Conservation (phyloP, 2,329 filamentous ascomycete genomes). For the Fusarium sp. region DNA sequence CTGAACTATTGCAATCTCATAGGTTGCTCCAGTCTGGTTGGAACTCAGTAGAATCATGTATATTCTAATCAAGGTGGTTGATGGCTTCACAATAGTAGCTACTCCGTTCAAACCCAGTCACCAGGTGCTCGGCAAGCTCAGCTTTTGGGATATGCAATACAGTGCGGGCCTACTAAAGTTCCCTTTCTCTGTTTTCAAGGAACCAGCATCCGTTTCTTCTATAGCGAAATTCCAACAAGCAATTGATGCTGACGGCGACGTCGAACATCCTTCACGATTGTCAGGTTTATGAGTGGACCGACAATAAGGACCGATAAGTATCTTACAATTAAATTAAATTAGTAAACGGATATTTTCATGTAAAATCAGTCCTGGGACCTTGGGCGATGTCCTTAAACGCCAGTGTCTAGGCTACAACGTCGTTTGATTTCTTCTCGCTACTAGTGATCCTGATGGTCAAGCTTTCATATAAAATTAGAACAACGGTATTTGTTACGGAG, state of each 20-base stretch:
- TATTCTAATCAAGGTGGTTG: not conserved
- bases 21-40: no score
- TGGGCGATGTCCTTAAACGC: slow-evolving; percentile 13
- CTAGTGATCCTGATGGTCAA: not conserved
- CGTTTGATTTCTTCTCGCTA: not conserved
- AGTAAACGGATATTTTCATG: fast-evolving
- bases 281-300: not conserved
- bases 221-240: no score
- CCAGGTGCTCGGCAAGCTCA: not conserved
- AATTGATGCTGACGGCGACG: not conserved
- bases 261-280: not conserved
- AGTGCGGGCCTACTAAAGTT: no score
- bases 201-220: not conserved
- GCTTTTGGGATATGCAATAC: not conserved
- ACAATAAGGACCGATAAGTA: no score
- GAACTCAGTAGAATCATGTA: not conserved
- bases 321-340: not conserved
- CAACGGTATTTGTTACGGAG: not conserved
- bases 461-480: not conserved
- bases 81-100: not conserved
- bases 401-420: not conserved
- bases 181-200: not conserved
- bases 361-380: not conserved
- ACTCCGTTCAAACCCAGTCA: not conserved
- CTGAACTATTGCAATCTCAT: not conserved